Base-by-base conservation (phyloP, 768 basidiomycete genomes). In the Lepiota venenata region DNA sequence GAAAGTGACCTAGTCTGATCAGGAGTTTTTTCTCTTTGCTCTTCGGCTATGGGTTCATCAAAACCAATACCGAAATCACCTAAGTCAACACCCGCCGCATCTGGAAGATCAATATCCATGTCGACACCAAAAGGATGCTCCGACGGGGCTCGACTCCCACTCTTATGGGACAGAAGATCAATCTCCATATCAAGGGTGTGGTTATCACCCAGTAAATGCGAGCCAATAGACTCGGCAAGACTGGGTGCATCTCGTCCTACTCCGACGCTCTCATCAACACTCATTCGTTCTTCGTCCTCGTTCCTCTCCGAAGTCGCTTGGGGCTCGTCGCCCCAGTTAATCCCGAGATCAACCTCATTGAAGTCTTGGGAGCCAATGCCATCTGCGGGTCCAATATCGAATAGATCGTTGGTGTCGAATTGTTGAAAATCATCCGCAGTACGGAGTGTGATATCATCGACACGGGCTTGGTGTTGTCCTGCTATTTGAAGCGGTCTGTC, bases 311-410 rank as follows among this genome's bases (percentile, higher is more conserved):
- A 71, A 40, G 58, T 58, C 51, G 71, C 66, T 35, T 64, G 65
- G 10, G 77, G 74, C 41, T 81, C 81, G 56, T 84, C 88, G 43
- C 83, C 91, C 65, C 90, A 89, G 60, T 87, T 83, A 49, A 93
- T 78, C 51, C 87, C 91, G 25, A 93, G 74, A 65, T 91, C 90
- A 25, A 88, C 64, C 38, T 84, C 85, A 50, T 67, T 63, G 64
- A 86, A 89, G 65, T 91, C 91, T 65, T 91, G 88, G 2, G 92
- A 93, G 18, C 89, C 91, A 59, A 94, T 90, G 32, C 90, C 92
- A 59, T 88, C 88, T 0, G 82, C 81, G 14, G 86, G 86, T 2
- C 87, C 89, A 43, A 91, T 78, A 61, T 88, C 90, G 56, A 90
- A 90, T n/a, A 83, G 83, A 60, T 85, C 87, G 39, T 84, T 81